phyloP scores from a whole-genome alignment of 1,284 basidiomycete genomes.

The Sanghuangporus baumii region DNA sequence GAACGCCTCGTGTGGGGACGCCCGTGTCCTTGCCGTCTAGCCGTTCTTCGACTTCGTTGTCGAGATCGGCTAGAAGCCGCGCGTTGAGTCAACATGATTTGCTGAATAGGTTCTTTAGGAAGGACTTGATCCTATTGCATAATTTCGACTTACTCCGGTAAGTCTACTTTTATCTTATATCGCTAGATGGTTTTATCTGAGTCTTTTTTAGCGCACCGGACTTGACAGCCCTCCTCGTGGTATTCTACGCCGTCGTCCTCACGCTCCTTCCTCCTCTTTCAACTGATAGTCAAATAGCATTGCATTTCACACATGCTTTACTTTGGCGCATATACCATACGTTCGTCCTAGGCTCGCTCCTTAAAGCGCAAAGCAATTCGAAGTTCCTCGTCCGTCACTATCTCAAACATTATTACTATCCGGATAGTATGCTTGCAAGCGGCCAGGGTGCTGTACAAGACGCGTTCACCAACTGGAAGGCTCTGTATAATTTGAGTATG shows the following conservation, averaged over 20 bases:
- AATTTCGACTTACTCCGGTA: conserved; percentile 86
- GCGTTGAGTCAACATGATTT: conserved; percentile 80
- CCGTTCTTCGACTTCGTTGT: background rate
- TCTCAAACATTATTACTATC: conserved; percentile 87
- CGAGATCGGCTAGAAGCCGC: conserved; percentile 15
- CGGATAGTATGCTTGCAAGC: conserved; percentile 41
- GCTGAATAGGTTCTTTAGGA: conserved; percentile 84
- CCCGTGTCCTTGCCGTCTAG: conserved; percentile 16
- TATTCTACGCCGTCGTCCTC: conserved; percentile 48
- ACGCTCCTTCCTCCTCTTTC: conserved; percentile 42
- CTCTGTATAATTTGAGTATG: conserved; percentile 86
- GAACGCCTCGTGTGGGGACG: conserved; percentile 20
- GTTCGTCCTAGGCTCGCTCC: conserved; percentile 79
- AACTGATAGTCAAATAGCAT: conserved; percentile 37
- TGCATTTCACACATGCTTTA: conserved; percentile 82
- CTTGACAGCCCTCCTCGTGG: conserved; percentile 55
- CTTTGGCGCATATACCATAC: conserved; percentile 88
- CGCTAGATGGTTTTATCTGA: conserved; percentile 1
- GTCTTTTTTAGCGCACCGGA: conserved; percentile 50
- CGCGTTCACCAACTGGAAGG: conserved; percentile 94
- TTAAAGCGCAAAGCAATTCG: conserved; percentile 79
- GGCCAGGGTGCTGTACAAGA: conserved; percentile 77
- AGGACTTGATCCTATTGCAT: conserved; percentile 77
- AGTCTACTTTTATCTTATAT: conserved; percentile 20
- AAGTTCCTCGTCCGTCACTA: conserved; percentile 94